These are phyloP conservation scores for Linderniella brevidens DNA, from an alignment of 257 asterid genomes.

Conservation along the genomic window DNA sequence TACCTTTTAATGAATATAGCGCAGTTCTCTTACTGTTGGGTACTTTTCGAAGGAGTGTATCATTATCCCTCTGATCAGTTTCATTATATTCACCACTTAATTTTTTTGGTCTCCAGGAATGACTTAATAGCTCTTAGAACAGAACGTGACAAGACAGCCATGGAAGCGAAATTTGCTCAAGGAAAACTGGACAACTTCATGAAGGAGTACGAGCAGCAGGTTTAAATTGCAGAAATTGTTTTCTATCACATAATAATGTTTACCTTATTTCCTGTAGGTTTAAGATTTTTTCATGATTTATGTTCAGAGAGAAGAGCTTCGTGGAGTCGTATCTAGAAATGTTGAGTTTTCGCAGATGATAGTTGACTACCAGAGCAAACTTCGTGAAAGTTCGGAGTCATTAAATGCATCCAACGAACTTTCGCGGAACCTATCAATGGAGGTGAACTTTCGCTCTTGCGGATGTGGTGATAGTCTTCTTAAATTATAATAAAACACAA, in stretches of 20 bases:
- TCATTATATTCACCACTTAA: conserved; percentile 7
- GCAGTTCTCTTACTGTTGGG: not conserved
- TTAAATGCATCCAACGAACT: conserved; percentile 45
- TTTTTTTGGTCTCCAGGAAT: conserved; percentile 22
- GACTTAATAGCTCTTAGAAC: conserved; percentile 45
- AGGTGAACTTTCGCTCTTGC: conserved; percentile 24
- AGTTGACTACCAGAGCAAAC: conserved; percentile 58
- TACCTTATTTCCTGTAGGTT: too few relatives aligned
- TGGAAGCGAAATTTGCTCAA: conserved; percentile 56
- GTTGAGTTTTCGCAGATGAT: conserved; percentile 79
- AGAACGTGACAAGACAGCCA: conserved; percentile 62
- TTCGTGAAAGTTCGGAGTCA: conserved; percentile 80
- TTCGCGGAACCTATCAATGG: conserved; percentile 55
- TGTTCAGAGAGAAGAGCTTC: conserved; percentile 42
- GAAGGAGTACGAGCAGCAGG: conserved; percentile 86
- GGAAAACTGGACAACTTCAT: conserved; percentile 62
- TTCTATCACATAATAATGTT: too few relatives aligned
- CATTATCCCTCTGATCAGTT: not conserved
- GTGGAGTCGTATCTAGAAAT: conserved; percentile 54
- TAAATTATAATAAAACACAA: not conserved
- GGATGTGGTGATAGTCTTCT: not conserved
- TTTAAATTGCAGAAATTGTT: conserved; percentile 11
- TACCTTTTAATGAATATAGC: too few relatives aligned
- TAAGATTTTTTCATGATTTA: not conserved
- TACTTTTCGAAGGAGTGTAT: not conserved